A percentile compares a stretch with the other conserved stretches of the same genome.
phyloP scores from a whole-genome alignment of 108 stramenopile genomes.

The Epipyxis sp. region DNA sequence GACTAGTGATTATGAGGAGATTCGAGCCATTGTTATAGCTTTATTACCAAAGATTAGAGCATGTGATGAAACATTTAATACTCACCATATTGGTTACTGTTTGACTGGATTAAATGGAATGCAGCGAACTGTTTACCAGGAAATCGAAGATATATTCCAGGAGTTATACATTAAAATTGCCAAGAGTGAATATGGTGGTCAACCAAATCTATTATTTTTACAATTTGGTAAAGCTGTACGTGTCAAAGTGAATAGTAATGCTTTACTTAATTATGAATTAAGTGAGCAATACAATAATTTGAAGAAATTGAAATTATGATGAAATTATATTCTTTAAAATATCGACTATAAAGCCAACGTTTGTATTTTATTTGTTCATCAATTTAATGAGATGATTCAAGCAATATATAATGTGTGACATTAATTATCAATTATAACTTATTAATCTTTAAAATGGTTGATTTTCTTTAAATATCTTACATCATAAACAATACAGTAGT shows the following conservation, averaged over 20 bases:
- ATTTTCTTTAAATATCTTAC: too few species aligned
- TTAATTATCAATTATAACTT: too few species aligned
- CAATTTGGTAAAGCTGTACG: neutral
- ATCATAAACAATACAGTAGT: too few species aligned
- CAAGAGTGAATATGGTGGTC: neutral
- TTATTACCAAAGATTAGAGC: neutral
- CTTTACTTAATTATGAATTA: too few species aligned
- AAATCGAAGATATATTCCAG: neutral
- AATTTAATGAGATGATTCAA: too few species aligned
- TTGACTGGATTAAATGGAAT: neutral
- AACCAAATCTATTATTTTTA: neutral
- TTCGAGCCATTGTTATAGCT: neutral
- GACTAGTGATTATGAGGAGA: neutral
- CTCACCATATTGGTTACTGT: neutral
- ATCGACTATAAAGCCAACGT: too few species aligned
- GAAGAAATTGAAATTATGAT: too few species aligned
- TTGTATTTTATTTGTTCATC: too few species aligned
- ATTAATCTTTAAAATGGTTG: too few species aligned
- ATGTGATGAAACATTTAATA: neutral
- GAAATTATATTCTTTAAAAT: too few species aligned
- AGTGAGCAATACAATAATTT: too few species aligned
- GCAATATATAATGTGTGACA: too few species aligned
- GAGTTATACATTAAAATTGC: neutral
- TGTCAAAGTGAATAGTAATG: neutral
- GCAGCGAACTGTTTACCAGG: neutral